Percentiles rank a stretch among this genome's conserved stretches.
Evolutionary conservation across 108 stramenopile genomes (phyloP).

Genomic region (Cylindrotheca closterium): DNA sequence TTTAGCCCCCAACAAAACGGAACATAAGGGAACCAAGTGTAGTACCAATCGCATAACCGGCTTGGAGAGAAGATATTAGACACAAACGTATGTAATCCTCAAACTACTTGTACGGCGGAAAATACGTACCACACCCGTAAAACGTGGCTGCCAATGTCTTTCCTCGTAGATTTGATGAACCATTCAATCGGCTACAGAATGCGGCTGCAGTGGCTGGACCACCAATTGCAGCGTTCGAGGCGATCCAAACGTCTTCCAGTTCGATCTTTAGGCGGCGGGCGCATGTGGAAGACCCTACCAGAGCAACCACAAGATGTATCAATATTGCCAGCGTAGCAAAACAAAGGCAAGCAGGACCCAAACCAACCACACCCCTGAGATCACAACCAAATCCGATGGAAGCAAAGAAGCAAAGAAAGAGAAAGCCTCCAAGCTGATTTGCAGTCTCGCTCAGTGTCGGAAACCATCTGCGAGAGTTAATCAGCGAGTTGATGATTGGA

Average conservation of each 20-base stretch:
- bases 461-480: neutral
- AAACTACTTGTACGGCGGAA: neutral
- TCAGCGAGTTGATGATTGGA: slow-evolving; percentile 15
- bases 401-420: slow-evolving; percentile 67
- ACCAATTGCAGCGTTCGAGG: slow-evolving; percentile 84
- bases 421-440: slow-evolving; percentile 35
- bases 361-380: slow-evolving; percentile 42
- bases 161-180: slow-evolving; percentile 29
- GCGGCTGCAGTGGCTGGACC: slow-evolving; percentile 80
- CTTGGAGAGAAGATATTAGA: slow-evolving; percentile 48
- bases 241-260: slow-evolving; percentile 67
- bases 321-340: slow-evolving; percentile 53
- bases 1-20: slow-evolving; percentile 12
- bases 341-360: slow-evolving; percentile 34
- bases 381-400: slow-evolving; percentile 63
- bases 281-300: slow-evolving; percentile 30
- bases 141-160: slow-evolving; percentile 64
- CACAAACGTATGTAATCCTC: neutral
- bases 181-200: slow-evolving; percentile 50
- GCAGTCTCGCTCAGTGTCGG: neutral
- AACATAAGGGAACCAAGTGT: slow-evolving; percentile 37
- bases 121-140: neutral
- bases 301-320: slow-evolving; percentile 44
- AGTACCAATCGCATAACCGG: slow-evolving; percentile 75
- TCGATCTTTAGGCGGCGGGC: slow-evolving; percentile 4